Evolutionary conservation across 2,329 filamentous ascomycete species (phyloP).

Genomic region (Teratosphaeria epicoccoides): DNA sequence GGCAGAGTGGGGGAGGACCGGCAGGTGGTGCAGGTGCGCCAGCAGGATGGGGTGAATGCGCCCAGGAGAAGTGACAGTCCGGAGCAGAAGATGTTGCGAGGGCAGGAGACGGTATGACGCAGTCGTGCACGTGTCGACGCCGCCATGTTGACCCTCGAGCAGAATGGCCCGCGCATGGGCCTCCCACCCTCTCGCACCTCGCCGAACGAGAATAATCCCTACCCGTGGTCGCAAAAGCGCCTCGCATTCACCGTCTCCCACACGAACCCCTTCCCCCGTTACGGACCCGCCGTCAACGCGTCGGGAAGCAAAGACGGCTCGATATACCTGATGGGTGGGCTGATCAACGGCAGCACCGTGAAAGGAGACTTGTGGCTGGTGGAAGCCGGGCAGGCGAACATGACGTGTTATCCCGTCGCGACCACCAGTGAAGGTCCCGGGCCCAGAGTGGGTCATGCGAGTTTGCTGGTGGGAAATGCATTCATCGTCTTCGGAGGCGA

Average conservation of each 20-base stretch:
- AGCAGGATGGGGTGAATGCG: constrained; percentile 13
- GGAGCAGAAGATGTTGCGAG: constrained; percentile 45
- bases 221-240: constrained; percentile 89
- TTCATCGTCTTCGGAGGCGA: constrained; percentile 99
- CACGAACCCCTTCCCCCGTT: constrained; percentile 83
- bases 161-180: constrained; percentile 15
- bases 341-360: constrained; percentile 89
- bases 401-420: constrained; percentile 83
- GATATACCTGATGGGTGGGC: constrained; percentile 92
- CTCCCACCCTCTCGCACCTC: constrained; percentile 31
- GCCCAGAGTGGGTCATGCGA: constrained; percentile 86
- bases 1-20: constrained; percentile 3
- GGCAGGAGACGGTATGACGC: constrained; percentile 8
- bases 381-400: constrained; percentile 67
- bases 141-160: background rate
- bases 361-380: constrained; percentile 98
- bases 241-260: constrained; percentile 75
- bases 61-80: constrained; percentile 40
- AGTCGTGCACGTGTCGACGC: background rate
- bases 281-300: constrained; percentile 91
- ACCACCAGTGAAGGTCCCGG: constrained; percentile 91
- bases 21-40: background rate
- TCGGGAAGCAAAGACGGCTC: constrained; percentile 91
- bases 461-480: constrained; percentile 89
- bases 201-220: constrained; percentile 64